These are phyloP conservation scores for Pleodorina starrii DNA, from an alignment of 139 green algal species.

Conservation along the genomic window DNA sequence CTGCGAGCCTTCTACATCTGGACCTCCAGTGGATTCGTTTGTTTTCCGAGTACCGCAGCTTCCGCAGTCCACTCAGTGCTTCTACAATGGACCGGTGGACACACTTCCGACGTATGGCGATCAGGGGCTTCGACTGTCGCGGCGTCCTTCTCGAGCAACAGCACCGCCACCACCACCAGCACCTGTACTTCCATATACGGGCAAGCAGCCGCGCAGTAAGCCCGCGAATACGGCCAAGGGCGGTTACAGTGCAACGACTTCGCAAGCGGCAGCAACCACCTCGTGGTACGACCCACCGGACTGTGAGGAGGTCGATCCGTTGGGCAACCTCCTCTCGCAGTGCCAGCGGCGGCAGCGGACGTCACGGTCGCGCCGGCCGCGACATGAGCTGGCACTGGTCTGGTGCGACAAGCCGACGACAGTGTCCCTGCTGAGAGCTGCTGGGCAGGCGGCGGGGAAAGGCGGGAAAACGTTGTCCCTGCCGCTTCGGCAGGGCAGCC, in stretches of 20 bases:
- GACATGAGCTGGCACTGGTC: not conserved
- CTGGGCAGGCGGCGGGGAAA: not conserved
- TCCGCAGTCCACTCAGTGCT: not conserved
- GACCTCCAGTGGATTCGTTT: not conserved
- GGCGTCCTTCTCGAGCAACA: constrained; percentile 21
- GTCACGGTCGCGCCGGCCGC: not conserved
- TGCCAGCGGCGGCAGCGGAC: constrained; percentile 30
- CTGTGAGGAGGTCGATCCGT: not conserved
- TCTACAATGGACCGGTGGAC: constrained; percentile 32
- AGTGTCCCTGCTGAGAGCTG: not conserved
- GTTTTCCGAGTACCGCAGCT: constrained; percentile 9
- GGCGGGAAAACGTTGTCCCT: not conserved
- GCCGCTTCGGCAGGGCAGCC: not conserved
- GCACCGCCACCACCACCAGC: not conserved
- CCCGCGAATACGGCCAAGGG: not conserved
- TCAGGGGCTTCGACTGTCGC: not conserved
- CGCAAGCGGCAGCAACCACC: not conserved
- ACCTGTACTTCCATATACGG: not conserved
- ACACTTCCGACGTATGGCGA: constrained; percentile 25
- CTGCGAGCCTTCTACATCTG: constrained; percentile 29
- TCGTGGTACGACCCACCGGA: not conserved
- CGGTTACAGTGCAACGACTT: not conserved
- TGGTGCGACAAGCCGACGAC: constrained; percentile 8
- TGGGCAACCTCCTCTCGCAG: not conserved
- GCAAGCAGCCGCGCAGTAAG: constrained; percentile 6